phyloP scores from a whole-genome alignment of 2,329 filamentous ascomycete species.

The Zasmidium citrigriseum region DNA sequence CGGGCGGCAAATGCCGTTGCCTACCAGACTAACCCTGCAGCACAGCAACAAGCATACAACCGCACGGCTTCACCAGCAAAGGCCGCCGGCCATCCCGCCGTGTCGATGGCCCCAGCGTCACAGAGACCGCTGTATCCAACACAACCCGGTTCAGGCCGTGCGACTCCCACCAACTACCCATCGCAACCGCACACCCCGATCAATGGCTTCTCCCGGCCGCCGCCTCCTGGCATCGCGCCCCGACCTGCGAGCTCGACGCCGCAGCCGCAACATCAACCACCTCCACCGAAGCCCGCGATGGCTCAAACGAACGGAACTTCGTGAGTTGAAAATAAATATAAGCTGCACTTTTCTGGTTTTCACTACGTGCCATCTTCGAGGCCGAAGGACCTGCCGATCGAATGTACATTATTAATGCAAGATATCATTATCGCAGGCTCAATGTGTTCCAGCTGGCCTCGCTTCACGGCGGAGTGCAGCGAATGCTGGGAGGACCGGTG shows the following conservation, averaged over 20 bases:
- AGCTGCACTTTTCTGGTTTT: not conserved
- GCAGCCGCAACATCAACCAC: conserved; percentile 23
- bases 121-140: conserved; percentile 22
- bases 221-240: conserved; percentile 17
- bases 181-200: conserved; percentile 33
- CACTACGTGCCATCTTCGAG: not conserved
- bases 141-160: conserved; percentile 28
- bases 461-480: not conserved
- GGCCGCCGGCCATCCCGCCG: conserved; percentile 16
- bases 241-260: conserved; percentile 27
- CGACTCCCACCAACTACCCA: conserved; percentile 30
- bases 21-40: conserved; percentile 26
- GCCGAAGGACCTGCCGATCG: not conserved
- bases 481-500: not conserved
- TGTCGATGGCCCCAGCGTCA: conserved; percentile 16
- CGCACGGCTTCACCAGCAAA: conserved; percentile 32
- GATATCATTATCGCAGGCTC: not conserved
- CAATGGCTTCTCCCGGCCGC: conserved; percentile 26
- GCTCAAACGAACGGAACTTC: conserved; percentile 22
- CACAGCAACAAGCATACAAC: conserved; percentile 21
- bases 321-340: conserved; percentile 10
- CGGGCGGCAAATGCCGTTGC: conserved; percentile 24
- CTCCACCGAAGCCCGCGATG: conserved; percentile 1
- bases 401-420: not conserved
- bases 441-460: not conserved